Evolutionary conservation across 306 rosid species (phyloP).

Genomic region (Potentilla sterilis): DNA sequence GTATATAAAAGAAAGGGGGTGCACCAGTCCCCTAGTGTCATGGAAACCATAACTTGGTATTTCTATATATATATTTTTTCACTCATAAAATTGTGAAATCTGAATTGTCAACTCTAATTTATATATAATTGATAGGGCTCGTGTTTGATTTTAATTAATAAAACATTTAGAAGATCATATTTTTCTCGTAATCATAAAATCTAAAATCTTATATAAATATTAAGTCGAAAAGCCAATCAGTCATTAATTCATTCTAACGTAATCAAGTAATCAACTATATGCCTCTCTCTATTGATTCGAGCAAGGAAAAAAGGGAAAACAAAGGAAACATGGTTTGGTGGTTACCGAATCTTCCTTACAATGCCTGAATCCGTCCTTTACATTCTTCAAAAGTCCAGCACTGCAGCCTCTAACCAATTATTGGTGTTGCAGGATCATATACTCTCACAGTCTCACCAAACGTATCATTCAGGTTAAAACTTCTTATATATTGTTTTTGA

Average conservation of each 20-base stretch:
- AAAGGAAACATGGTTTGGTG: background rate
- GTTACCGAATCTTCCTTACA: background rate
- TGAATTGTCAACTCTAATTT: no score
- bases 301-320: background rate
- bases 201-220: background rate
- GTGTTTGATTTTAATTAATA: background rate
- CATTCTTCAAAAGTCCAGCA: background rate
- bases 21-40: background rate
- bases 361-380: background rate
- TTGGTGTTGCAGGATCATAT: background rate
- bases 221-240: background rate
- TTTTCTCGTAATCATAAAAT: accelerated
- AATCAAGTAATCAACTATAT: background rate
- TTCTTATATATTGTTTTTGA: background rate
- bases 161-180: no score
- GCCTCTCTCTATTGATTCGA: background rate
- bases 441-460: background rate
- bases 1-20: background rate
- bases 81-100: no score
- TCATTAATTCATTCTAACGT: background rate
- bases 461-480: background rate
- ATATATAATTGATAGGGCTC: no score
- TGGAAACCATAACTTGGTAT: background rate
- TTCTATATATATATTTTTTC: background rate
- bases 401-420: background rate